phyloP scores from a whole-genome alignment of 441 rosid species.

The Theobroma grandiflorum region DNA sequence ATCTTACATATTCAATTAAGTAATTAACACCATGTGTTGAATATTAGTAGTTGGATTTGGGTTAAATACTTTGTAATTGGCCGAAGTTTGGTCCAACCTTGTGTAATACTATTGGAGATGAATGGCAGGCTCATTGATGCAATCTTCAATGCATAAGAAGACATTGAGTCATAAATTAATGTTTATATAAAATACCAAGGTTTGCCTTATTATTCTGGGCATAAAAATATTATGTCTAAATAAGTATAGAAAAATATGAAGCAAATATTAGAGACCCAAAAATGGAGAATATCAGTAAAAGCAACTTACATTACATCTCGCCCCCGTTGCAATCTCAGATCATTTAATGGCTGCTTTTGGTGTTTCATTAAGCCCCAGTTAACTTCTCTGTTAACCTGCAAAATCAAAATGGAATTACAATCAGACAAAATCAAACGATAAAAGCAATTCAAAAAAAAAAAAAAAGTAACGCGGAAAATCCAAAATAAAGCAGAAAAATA shows the following conservation, averaged over 20 bases:
- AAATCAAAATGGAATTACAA: constrained; percentile 14
- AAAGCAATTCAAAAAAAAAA: not conserved
- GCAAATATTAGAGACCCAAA: not conserved
- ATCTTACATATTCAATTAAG: not conserved
- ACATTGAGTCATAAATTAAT: not conserved
- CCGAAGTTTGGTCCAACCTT: not conserved
- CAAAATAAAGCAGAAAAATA: not conserved
- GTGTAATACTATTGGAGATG: not conserved
- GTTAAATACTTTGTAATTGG: not conserved
- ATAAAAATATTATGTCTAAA: no score
- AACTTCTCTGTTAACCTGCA: constrained; percentile 32
- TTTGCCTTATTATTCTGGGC: not conserved
- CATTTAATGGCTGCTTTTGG: not conserved
- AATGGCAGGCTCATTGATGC: not conserved
- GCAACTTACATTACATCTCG: not conserved
- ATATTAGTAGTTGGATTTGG: not conserved
- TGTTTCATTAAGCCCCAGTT: not conserved
- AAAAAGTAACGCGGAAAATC: not conserved
- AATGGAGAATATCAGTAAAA: not conserved
- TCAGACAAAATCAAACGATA: not conserved
- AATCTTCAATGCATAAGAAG: not conserved
- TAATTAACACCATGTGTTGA: not conserved
- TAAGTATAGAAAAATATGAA: no score
- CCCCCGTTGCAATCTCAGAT: not conserved
- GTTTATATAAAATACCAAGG: not conserved